Evolutionary conservation across 768 basidiomycete genomes (phyloP), one percentile per base, ranked within the genome.

Genomic region (Phylloporus arenicola): DNA sequence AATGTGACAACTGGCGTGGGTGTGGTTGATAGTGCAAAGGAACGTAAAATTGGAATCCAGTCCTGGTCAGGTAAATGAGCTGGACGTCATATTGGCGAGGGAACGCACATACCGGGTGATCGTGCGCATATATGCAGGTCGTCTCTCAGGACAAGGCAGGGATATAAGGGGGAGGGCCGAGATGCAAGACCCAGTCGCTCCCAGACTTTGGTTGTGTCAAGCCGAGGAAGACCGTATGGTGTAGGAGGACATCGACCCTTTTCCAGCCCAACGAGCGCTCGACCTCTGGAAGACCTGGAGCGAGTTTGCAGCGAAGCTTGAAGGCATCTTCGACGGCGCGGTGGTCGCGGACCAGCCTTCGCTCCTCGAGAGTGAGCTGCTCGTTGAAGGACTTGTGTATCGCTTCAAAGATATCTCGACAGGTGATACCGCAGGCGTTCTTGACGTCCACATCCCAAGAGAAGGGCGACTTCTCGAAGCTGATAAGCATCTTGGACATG

Each of bases 341-440:
- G 27, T 60, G 60, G 37, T 59, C 47, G 38, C 49, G 51, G 50
- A 67, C 57, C 20, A 68, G 66, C 50, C 71, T 57, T 48, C 68
- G 70, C 29, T 84, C 81, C 30, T 72, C 68, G 20, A 58, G 56
- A 1, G 75, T 75, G 60, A 85, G 65, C 8, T 68, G 70, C 33
- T 68, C 63, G 42, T 73, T 63, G 52, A 76, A 80, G 6, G 72
- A 65, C 38, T 76, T 71, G 58, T 79, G 75, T 24, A 86, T 82
- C 10, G 74, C 77, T 47, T 75, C 63, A 59, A 84, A 82, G 30
- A 86, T 73, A 45, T 86, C 83, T 20, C 77, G 71, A 57, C 80
- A 77, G 13, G 75, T 67, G 48, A 84, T 69, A 12, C 76, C 76
- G 37, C 62, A 63, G 19, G 66, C 44, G 33, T 74, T 70, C 43